These are phyloP conservation scores for Pythium coloratum DNA, from an alignment of 352 stramenopile species.

Conservation along the genomic window DNA sequence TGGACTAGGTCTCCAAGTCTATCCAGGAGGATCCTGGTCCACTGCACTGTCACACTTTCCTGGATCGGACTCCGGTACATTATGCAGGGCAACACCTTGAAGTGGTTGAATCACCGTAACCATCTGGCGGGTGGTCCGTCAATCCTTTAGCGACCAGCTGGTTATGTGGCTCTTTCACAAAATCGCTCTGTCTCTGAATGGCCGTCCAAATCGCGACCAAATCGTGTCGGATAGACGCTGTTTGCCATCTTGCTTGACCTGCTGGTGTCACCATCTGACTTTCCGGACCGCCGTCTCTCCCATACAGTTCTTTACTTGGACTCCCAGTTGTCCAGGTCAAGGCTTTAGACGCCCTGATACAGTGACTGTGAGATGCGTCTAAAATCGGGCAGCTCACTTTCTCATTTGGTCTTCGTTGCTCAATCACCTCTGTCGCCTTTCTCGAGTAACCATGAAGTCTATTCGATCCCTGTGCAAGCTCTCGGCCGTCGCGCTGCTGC, in stretches of 20 bases:
- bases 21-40: too few relatives aligned
- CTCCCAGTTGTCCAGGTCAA: not conserved
- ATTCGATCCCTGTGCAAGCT: conserved; percentile 19
- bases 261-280: not conserved
- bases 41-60: too few relatives aligned
- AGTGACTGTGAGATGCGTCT: not conserved
- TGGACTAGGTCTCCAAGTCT: too few relatives aligned
- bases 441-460: conserved; percentile 16
- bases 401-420: not conserved
- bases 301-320: not conserved
- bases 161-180: not conserved
- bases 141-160: not conserved
- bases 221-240: too few relatives aligned
- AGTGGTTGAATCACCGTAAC: not conserved
- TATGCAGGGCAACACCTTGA: not conserved
- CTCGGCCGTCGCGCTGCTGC: conserved; percentile 19
- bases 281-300: not conserved
- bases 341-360: not conserved
- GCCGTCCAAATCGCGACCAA: too few relatives aligned
- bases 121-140: not conserved
- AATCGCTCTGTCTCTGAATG: not conserved
- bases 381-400: not conserved
- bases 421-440: not conserved
- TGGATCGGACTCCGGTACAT: too few relatives aligned
- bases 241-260: not conserved